Evolutionary conservation across 2,329 filamentous ascomycete species (phyloP).

Genomic region (Sporothrix pseudoabietina): DNA sequence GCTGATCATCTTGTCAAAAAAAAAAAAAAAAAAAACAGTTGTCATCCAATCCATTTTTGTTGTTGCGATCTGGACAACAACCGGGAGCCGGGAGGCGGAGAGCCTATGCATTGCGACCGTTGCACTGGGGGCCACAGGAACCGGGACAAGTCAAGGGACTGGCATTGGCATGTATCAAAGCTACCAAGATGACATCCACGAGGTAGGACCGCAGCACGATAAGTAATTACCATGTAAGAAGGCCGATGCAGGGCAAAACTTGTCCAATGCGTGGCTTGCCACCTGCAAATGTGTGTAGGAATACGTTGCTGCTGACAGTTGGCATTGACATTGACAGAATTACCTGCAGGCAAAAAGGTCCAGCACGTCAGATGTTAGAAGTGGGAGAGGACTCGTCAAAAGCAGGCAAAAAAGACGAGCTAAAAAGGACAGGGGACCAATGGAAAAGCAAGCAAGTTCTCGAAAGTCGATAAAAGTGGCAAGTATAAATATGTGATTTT

Average conservation of each 20-base stretch:
- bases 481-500: background rate
- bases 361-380: background rate
- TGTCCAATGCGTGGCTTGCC: background rate
- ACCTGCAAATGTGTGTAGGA: background rate
- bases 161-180: background rate
- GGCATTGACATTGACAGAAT: background rate
- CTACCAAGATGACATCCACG: background rate
- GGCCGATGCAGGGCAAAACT: background rate
- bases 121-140: background rate
- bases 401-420: conserved; percentile 1
- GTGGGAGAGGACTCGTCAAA: background rate
- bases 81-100: conserved; percentile 6
- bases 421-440: background rate
- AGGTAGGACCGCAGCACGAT: too few species aligned
- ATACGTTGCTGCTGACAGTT: background rate
- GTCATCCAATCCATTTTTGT: too few species aligned
- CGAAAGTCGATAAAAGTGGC: background rate
- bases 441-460: background rate
- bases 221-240: background rate
- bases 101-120: background rate
- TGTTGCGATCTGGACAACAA: background rate
- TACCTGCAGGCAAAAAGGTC: background rate
- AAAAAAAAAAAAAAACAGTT: too few species aligned
- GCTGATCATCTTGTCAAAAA: background rate
- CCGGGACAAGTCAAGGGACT: background rate